Conservation (phyloP, 208 protist species). For the Acanthamoeba culbertsoni region DNA sequence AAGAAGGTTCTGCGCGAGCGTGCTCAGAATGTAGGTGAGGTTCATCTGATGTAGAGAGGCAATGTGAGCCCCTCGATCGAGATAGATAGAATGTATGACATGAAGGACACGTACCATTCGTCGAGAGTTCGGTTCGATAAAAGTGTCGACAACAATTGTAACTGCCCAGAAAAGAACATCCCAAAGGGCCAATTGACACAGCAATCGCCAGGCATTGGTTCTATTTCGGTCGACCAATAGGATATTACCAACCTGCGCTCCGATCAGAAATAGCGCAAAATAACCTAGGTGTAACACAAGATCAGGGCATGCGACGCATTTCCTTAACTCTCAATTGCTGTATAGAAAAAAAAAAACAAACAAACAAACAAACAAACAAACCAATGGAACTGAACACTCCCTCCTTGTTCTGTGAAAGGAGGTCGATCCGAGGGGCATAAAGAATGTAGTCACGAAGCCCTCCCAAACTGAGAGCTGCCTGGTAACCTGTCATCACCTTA, state of each 20-base stretch:
- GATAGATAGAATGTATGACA: too few species aligned
- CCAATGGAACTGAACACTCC: constrained; percentile 68
- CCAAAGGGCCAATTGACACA: neutral
- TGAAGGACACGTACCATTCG: constrained; percentile 68
- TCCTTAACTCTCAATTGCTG: neutral
- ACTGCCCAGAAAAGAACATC: neutral
- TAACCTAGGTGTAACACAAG: constrained; percentile 22
- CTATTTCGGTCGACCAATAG: neutral
- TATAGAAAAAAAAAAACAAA: neutral
- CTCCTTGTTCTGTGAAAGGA: constrained; percentile 68
- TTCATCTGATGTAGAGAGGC: constrained; percentile 24
- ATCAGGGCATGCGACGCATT: neutral
- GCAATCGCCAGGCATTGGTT: neutral
- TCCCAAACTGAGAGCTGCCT: neutral
- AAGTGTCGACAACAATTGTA: neutral
- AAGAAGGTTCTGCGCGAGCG: constrained; percentile 26
- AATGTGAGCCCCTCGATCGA: neutral
- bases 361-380: neutral
- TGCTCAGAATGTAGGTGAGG: constrained; percentile 14
- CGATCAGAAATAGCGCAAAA: constrained; percentile 52
- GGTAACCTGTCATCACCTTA: neutral
- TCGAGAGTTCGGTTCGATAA: constrained; percentile 44
- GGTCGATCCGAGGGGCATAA: constrained; percentile 37
- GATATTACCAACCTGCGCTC: neutral
- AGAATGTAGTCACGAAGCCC: constrained; percentile 57